Conservation (phyloP, 805 yeast species). For the Pichia nanzhaoensis region DNA sequence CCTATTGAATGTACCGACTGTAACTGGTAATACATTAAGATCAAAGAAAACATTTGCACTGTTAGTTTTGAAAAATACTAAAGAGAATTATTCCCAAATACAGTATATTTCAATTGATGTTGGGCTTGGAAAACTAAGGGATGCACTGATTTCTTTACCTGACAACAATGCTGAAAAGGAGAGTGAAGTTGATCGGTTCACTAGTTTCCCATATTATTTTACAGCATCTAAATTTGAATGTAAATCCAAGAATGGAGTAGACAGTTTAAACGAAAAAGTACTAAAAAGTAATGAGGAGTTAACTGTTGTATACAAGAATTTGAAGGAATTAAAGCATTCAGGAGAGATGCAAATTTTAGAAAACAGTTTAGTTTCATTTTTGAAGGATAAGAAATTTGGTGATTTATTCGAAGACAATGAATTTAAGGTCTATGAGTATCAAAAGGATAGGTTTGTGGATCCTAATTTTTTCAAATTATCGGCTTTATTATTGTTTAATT, state of each 20-base stretch:
- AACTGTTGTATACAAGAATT: slow-evolving; percentile 23
- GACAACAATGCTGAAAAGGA: neutral
- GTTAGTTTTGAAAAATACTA: slow-evolving; percentile 34
- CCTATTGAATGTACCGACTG: slow-evolving; percentile 30
- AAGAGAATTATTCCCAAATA: slow-evolving; percentile 38
- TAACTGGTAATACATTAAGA: slow-evolving; percentile 38
- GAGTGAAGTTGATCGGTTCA: slow-evolving; percentile 14
- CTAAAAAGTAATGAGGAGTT: slow-evolving; percentile 20
- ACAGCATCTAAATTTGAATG: slow-evolving; percentile 22
- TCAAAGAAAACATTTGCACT: slow-evolving; percentile 37
- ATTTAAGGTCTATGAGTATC: slow-evolving; percentile 50
- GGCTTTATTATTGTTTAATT: slow-evolving; percentile 33
- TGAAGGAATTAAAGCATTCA: slow-evolving; percentile 20
- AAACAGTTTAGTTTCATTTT: slow-evolving; percentile 23
- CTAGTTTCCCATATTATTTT: slow-evolving; percentile 15
- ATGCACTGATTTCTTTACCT: slow-evolving; percentile 55
- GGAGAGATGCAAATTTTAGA: slow-evolving; percentile 28
- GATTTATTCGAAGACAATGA: slow-evolving; percentile 8
- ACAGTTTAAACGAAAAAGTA: slow-evolving; percentile 22
- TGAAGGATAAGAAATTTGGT: slow-evolving; percentile 17
- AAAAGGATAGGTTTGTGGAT: slow-evolving; percentile 61
- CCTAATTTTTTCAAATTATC: slow-evolving; percentile 44
- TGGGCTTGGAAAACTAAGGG: slow-evolving; percentile 62
- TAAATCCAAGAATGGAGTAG: slow-evolving; percentile 17
- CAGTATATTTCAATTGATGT: slow-evolving; percentile 46